phyloP scores from a whole-genome alignment of 306 rosid species.

The Lagenaria siceraria region DNA sequence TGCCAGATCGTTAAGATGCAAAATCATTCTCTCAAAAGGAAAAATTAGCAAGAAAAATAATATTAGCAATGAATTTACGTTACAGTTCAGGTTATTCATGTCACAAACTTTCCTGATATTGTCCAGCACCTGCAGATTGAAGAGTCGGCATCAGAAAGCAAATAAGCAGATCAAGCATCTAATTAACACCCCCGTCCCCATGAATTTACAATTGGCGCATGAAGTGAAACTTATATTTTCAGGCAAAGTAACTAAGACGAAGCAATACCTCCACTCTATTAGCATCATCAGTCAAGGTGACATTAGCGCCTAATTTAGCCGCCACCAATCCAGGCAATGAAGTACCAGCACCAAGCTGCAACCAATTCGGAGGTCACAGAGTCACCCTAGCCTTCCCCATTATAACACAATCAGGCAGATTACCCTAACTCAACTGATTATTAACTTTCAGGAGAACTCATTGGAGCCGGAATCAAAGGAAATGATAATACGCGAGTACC shows the following conservation, averaged over 20 bases:
- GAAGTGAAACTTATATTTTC: not conserved
- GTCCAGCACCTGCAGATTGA: conserved; percentile 57
- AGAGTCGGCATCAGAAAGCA: not conserved
- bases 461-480: not conserved
- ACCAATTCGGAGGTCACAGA: not conserved
- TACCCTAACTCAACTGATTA: not conserved
- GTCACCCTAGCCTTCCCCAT: not conserved
- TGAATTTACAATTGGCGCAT: not conserved
- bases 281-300: conserved; percentile 59
- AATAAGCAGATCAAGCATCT: not conserved
- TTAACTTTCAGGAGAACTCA: not conserved
- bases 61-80: conserved; percentile 25
- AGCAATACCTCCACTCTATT: conserved; percentile 40
- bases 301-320: conserved; percentile 53
- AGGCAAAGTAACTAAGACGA: not conserved
- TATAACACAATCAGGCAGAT: not conserved
- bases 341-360: conserved; percentile 81
- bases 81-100: conserved; percentile 58
- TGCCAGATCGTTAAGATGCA: not conserved
- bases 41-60: not conserved
- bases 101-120: conserved; percentile 65
- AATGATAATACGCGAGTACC: conserved; percentile 14
- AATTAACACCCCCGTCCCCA: not conserved
- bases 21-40: not conserved
- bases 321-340: conserved; percentile 81